These are phyloP conservation scores for Phytophthora fragariae DNA, from an alignment of 352 stramenopile species.

Conservation along the genomic window DNA sequence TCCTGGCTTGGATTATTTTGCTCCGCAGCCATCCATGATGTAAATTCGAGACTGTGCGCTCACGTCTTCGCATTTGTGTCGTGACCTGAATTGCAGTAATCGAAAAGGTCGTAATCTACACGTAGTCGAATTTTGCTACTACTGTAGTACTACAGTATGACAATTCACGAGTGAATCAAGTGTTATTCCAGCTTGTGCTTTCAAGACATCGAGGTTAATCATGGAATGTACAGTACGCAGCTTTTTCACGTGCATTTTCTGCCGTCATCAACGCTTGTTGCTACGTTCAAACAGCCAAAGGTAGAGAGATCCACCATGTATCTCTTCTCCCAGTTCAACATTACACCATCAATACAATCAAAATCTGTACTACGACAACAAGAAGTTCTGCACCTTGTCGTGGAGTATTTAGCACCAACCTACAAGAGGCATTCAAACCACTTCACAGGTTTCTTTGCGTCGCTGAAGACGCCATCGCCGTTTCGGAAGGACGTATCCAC, in stretches of 20 bases:
- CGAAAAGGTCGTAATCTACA: too few species aligned
- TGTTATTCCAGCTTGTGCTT: too few species aligned
- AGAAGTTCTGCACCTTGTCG: neutral
- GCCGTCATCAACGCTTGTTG: too few species aligned
- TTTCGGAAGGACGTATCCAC: constrained; percentile 65
- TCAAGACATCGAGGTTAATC: neutral
- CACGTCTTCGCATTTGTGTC: too few species aligned
- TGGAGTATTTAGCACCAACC: constrained; percentile 12
- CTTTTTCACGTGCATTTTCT: too few species aligned
- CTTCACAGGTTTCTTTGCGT: constrained; percentile 65
- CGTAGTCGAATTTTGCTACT: too few species aligned
- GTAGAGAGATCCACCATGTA: neutral
- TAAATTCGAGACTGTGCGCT: too few species aligned
- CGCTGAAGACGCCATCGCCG: constrained; percentile 58
- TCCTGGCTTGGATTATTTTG: too few species aligned
- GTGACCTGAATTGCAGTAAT: too few species aligned
- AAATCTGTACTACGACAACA: constrained; percentile 18
- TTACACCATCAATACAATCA: constrained; percentile 29
- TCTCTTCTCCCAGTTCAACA: constrained; percentile 1
- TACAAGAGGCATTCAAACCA: constrained; percentile 78
- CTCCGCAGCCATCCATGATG: too few species aligned
- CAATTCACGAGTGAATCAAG: too few species aligned
- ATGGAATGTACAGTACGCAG: neutral
- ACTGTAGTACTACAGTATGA: too few species aligned
- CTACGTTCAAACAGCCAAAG: neutral